These are phyloP conservation scores for Solanum pimpinellifolium DNA, from an alignment of 257 asterid species.

Conservation along the genomic window DNA sequence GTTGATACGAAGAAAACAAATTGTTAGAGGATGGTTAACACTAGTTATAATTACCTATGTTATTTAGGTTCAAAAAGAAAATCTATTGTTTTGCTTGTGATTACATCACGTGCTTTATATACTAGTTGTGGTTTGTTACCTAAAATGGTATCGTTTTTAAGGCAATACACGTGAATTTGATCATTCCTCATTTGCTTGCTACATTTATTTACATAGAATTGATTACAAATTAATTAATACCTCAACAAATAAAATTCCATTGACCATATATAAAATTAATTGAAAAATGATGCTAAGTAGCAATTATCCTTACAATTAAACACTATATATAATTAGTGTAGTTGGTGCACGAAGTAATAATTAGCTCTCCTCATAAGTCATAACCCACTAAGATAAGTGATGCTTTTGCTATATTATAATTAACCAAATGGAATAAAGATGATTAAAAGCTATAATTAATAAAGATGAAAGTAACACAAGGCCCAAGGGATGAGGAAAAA, in stretches of 20 bases:
- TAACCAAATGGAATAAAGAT: background rate
- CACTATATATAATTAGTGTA: background rate
- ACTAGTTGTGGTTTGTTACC: background rate
- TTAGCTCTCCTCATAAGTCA: background rate
- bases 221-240: background rate
- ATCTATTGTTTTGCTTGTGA: background rate
- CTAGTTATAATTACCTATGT: background rate
- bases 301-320: background rate
- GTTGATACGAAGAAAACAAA: background rate
- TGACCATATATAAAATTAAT: background rate
- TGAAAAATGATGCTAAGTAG: background rate
- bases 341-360: background rate
- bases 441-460: background rate
- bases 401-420: background rate
- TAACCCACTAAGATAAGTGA: background rate
- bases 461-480: background rate
- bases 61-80: background rate
- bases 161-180: background rate
- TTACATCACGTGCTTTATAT: background rate
- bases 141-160: background rate
- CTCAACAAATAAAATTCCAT: background rate
- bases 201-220: background rate
- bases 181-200: background rate
- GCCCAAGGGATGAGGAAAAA: background rate
- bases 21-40: background rate